These are phyloP conservation scores for Melampsora larici-populina DNA, from an alignment of 1,284 basidiomycete species.

Conservation along the genomic window DNA sequence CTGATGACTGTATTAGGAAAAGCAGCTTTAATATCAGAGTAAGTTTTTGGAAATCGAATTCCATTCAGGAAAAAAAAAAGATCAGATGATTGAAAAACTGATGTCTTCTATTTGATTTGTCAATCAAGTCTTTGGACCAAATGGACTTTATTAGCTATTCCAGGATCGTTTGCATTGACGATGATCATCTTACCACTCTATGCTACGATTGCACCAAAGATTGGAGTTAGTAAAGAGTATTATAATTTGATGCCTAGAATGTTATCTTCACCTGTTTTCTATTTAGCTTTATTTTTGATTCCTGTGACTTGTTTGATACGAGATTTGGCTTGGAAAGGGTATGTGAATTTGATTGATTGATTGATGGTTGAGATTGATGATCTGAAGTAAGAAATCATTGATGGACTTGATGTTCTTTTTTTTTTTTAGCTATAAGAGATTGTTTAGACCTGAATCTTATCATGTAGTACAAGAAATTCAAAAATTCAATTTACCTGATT, in stretches of 20 bases:
- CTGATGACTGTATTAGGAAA: constrained; percentile 94
- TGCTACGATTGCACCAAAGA: constrained; percentile 74
- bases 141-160: constrained; percentile 65
- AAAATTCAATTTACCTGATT: constrained; percentile 96
- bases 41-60: constrained; percentile 55
- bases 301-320: constrained; percentile 82
- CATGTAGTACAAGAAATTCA: constrained; percentile 89
- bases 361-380: not conserved
- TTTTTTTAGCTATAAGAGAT: constrained; percentile 71
- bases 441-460: constrained; percentile 83
- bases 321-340: constrained; percentile 96
- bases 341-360: constrained; percentile 50
- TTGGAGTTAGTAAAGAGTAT: constrained; percentile 89
- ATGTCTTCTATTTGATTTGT: not conserved
- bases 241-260: constrained; percentile 77
- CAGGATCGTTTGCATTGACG: constrained; percentile 91
- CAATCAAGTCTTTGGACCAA: constrained; percentile 44
- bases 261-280: constrained; percentile 82
- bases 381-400: no score
- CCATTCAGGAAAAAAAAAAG: no score
- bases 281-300: constrained; percentile 81
- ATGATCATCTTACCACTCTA: constrained; percentile 91
- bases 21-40: constrained; percentile 96
- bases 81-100: not conserved
- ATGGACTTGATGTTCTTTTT: not conserved